A percentile compares a stretch with the other conserved stretches of the same genome.
Evolutionary conservation across 2,329 filamentous ascomycete genomes (phyloP).

Genomic region (Fusarium hostae): DNA sequence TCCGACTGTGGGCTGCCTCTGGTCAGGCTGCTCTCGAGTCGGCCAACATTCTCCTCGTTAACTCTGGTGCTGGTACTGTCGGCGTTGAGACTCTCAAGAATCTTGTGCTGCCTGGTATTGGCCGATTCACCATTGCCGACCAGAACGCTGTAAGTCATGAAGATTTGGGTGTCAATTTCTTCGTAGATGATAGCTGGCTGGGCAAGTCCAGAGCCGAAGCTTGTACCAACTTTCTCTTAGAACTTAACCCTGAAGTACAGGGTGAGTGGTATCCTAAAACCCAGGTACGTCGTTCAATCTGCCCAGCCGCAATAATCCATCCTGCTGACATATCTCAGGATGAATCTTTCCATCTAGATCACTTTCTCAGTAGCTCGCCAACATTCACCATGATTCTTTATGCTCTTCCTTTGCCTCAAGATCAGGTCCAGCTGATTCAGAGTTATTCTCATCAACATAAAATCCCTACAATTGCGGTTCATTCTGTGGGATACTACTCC

Average conservation of each 20-base stretch:
- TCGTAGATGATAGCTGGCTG: constrained; percentile 81
- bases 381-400: constrained; percentile 67
- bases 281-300: constrained; percentile 41
- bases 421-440: constrained; percentile 58
- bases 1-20: constrained; percentile 92
- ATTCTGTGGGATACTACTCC: constrained; percentile 92
- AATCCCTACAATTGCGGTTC: constrained; percentile 82
- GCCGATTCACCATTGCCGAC: constrained; percentile 91
- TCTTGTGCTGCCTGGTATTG: constrained; percentile 92
- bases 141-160: constrained; percentile 78
- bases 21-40: constrained; percentile 92
- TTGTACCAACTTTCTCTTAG: constrained; percentile 79
- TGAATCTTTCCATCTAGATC: constrained; percentile 51
- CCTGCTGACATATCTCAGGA: constrained; percentile 31
- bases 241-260: constrained; percentile 92
- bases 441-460: constrained; percentile 63
- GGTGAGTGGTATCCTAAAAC: constrained; percentile 73
- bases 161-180: constrained; percentile 97
- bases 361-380: constrained; percentile 54
- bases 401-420: constrained; percentile 59
- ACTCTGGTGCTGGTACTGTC: constrained; percentile 85
- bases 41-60: constrained; percentile 90
- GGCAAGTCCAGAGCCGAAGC: constrained; percentile 83
- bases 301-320: background rate
- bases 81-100: constrained; percentile 96